These are phyloP conservation scores for Alloteropsis angusta DNA, from an alignment of 202 grass and related monocot species.

Conservation along the genomic window DNA sequence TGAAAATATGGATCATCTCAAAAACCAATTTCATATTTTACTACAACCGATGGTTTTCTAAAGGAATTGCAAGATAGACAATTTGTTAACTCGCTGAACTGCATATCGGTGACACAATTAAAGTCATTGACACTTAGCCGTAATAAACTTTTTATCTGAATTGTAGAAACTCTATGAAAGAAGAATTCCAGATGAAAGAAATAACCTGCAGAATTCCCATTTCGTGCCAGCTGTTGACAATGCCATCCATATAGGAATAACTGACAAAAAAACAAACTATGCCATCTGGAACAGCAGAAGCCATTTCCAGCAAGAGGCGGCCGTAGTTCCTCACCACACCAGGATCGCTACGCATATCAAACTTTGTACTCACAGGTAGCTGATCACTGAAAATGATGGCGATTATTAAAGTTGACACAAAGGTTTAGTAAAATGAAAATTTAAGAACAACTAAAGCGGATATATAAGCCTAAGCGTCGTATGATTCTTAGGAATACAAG, in stretches of 20 bases:
- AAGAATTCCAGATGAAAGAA: slow-evolving; percentile 23
- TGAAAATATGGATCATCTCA: slow-evolving; percentile 12
- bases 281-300: slow-evolving; percentile 86
- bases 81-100: not conserved
- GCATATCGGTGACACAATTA: not conserved
- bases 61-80: not conserved
- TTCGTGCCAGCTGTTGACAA: slow-evolving; percentile 96
- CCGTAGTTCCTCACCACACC: slow-evolving; percentile 96
- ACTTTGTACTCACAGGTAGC: slow-evolving; percentile 87
- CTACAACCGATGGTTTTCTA: not conserved
- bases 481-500: not conserved
- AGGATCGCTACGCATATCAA: slow-evolving; percentile 95
- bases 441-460: not conserved
- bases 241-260: slow-evolving; percentile 99
- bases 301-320: slow-evolving; percentile 85
- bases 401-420: slow-evolving; percentile 9
- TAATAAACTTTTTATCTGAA: not conserved
- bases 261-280: slow-evolving; percentile 98
- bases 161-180: slow-evolving; percentile 11
- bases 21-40: not conserved
- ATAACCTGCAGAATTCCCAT: slow-evolving; percentile 95
- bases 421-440: not conserved
- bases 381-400: slow-evolving; percentile 67
- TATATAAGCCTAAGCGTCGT: not conserved
- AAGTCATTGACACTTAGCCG: not conserved